These are phyloP conservation scores for Albugo laibachii DNA, from an alignment of 352 stramenopile species.

Conservation along the genomic window DNA sequence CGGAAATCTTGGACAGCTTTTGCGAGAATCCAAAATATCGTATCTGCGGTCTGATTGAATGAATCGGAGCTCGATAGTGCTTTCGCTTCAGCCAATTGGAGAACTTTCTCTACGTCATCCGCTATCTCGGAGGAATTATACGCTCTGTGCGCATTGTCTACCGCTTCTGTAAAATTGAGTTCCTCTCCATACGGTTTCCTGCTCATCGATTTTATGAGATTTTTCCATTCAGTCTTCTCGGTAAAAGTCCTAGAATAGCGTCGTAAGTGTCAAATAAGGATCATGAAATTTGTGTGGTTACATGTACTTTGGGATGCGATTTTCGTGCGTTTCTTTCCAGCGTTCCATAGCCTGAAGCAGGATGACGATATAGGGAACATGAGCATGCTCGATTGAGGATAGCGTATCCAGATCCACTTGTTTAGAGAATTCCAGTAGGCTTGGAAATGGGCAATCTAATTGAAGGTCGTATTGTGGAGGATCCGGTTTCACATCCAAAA, in stretches of 20 bases:
- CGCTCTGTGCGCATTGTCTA: conserved; percentile 82
- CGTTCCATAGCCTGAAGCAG: conserved; percentile 46
- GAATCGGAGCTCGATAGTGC: conserved; percentile 4
- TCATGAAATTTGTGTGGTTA: neutral
- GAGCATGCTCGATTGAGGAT: conserved; percentile 69
- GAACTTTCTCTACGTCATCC: conserved; percentile 49
- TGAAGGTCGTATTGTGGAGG: conserved; percentile 76
- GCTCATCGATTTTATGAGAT: conserved; percentile 33
- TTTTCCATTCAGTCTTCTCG: conserved; percentile 86
- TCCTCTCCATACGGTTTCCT: conserved; percentile 47
- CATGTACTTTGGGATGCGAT: conserved; percentile 19
- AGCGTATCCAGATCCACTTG: conserved; percentile 46
- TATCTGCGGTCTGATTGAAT: conserved; percentile 10
- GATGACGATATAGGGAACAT: conserved; percentile 89
- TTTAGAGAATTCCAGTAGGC: conserved; percentile 28
- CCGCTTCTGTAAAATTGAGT: conserved; percentile 92
- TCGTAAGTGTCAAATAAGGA: neutral
- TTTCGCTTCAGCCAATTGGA: conserved; percentile 18
- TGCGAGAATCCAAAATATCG: conserved; percentile 64
- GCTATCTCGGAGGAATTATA: conserved; percentile 73
- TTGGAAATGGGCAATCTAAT: conserved; percentile 55
- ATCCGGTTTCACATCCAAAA: conserved; percentile 83
- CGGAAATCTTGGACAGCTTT: conserved; percentile 63
- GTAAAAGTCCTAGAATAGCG: conserved; percentile 19
- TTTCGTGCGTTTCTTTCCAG: conserved; percentile 30